Conservation (phyloP, 169 alveolate genomes). For the Eimeria maxima region DNA sequence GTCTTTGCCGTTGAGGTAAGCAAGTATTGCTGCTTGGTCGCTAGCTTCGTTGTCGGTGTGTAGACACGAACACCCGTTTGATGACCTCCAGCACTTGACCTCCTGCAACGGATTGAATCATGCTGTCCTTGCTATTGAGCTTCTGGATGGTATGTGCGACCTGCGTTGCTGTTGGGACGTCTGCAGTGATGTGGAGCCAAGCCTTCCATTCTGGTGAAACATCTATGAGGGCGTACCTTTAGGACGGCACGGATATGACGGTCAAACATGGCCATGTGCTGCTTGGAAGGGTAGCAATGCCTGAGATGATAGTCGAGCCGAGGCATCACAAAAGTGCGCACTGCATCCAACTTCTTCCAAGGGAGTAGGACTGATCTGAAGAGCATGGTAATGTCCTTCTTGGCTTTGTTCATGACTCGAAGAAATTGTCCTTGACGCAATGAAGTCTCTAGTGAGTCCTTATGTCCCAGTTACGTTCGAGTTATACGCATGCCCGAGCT, state of each 20-base stretch:
- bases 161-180: conserved; percentile 32
- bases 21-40: conserved; percentile 13
- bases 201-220: conserved; percentile 11
- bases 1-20: neutral
- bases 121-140: conserved; percentile 20
- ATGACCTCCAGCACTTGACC: conserved; percentile 8
- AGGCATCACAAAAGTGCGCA: conserved; percentile 30
- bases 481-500: neutral
- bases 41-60: neutral
- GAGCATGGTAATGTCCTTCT: neutral
- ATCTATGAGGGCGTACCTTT: neutral
- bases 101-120: neutral
- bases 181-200: neutral
- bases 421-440: neutral
- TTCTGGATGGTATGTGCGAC: neutral
- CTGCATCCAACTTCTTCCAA: neutral
- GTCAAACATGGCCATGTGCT: neutral
- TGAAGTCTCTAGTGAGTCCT: neutral
- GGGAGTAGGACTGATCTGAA: conserved; percentile 6
- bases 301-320: neutral
- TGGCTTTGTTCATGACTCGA: neutral
- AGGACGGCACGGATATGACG: neutral
- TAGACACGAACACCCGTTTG: neutral
- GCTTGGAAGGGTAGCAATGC: conserved; percentile 5
- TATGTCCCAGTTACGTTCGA: neutral